These are phyloP conservation scores for Calamus simplicifolius DNA, from an alignment of 176 grass and related monocot genomes.

Conservation along the genomic window DNA sequence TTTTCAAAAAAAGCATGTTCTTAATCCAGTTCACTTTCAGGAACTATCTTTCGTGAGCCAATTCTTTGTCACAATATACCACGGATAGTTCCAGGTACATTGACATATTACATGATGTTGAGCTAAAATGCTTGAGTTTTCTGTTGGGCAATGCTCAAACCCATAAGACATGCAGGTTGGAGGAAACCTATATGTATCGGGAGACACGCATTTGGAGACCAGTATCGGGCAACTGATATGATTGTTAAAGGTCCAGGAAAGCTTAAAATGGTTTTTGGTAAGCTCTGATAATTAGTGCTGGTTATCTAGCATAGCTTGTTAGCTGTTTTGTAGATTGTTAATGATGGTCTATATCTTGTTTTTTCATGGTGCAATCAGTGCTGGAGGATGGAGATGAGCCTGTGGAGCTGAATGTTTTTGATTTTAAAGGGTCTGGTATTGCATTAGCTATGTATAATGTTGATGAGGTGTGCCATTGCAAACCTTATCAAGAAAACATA, in stretches of 20 bases:
- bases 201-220: conserved; percentile 95
- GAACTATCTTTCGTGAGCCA: conserved; percentile 94
- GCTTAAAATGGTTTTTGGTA: conserved; percentile 95
- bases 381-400: conserved; percentile 50
- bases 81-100: conserved; percentile 69
- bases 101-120: background rate
- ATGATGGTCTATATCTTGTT: too few species aligned
- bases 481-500: background rate
- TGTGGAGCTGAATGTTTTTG: conserved; percentile 68
- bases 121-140: background rate
- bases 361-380: conserved; percentile 18
- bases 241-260: conserved; percentile 84
- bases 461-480: conserved; percentile 44
- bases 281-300: conserved; percentile 18
- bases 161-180: conserved; percentile 43
- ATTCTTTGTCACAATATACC: conserved; percentile 85
- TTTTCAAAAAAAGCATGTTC: background rate
- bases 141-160: too few species aligned
- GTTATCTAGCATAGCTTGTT: too few species aligned
- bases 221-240: conserved; percentile 83
- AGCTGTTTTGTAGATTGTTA: too few species aligned
- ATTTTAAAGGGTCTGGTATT: conserved; percentile 87
- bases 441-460: conserved; percentile 96
- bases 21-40: conserved; percentile 19
- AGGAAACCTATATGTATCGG: conserved; percentile 97